A percentile compares a stretch with the other conserved stretches of the same genome.
Conservation (phyloP, 306 rosid species). For the Cucumis melo region DNA sequence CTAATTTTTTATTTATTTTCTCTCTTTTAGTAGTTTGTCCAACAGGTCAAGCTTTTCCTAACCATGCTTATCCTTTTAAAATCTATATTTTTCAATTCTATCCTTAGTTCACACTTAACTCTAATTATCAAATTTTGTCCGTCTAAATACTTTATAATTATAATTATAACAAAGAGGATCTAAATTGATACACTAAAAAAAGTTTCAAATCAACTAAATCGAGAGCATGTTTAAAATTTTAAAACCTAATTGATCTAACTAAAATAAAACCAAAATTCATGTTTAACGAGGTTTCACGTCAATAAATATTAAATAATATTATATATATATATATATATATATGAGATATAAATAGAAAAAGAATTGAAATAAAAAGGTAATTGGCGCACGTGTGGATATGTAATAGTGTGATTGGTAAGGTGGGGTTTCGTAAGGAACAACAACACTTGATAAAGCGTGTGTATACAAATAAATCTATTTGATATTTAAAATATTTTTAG, state of each 20-base stretch:
- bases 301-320: too few relatives aligned
- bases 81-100: not conserved
- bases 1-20: not conserved
- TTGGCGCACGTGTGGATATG: not conserved
- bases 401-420: not conserved
- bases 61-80: not conserved
- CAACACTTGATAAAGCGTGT: not conserved
- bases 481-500: not conserved
- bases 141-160: too few relatives aligned
- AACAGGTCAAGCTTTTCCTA: conserved; percentile 13
- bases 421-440: not conserved
- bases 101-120: not conserved
- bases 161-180: too few relatives aligned
- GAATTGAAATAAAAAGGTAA: not conserved
- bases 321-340: too few relatives aligned
- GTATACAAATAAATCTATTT: not conserved
- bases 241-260: too few relatives aligned
- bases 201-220: too few relatives aligned
- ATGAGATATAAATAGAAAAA: not conserved
- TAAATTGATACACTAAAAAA: too few relatives aligned
- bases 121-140: too few relatives aligned
- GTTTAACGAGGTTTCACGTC: too few relatives aligned
- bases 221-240: too few relatives aligned
- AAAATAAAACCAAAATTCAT: too few relatives aligned
- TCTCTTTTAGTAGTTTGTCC: not conserved